phyloP scores from a whole-genome alignment of 176 grass and related monocot species.

The Aegilops speltoides region DNA sequence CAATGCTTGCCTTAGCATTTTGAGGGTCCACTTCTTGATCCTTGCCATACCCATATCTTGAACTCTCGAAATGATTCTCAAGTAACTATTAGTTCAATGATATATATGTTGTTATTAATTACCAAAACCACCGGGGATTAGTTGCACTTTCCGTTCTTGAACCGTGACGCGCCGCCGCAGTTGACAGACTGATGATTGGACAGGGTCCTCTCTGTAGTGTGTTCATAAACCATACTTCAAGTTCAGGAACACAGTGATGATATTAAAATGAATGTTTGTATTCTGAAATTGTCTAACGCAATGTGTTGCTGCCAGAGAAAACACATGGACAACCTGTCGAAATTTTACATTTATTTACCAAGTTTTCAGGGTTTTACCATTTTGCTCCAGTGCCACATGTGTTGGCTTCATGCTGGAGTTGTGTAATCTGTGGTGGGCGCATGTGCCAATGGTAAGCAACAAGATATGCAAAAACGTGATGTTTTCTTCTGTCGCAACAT shows the following conservation, averaged over 20 bases:
- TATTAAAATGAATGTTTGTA: background rate
- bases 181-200: background rate
- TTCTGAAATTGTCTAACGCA: background rate
- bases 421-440: background rate
- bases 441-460: background rate
- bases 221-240: background rate
- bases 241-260: background rate
- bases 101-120: no score
- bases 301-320: background rate
- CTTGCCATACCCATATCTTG: no score
- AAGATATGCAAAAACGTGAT: background rate
- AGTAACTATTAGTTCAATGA: no score
- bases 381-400: no score
- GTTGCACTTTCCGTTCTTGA: no score
- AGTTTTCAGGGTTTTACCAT: background rate
- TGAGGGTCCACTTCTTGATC: no score
- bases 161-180: no score
- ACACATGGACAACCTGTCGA: background rate
- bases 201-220: background rate
- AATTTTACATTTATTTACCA: background rate
- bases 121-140: no score
- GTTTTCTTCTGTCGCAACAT: background rate
- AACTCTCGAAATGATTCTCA: no score
- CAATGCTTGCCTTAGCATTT: no score
- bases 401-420: background rate